Evolutionary conservation across 2,329 filamentous ascomycete genomes (phyloP), one percentile per base, ranked within the genome.

Genomic region (Trichophyton verrucosum): DNA sequence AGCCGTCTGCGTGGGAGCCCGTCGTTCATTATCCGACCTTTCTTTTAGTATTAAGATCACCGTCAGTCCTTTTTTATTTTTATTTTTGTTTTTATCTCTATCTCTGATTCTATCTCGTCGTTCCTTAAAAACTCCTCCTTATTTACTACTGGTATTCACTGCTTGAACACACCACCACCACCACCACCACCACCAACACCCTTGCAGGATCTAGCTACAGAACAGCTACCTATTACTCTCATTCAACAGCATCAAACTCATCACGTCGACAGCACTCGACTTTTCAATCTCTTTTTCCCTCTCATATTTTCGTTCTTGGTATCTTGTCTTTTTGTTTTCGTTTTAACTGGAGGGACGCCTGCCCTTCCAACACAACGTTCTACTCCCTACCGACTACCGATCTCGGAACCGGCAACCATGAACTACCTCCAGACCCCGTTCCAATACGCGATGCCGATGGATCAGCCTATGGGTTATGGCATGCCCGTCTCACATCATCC

Each of bases 381-480:
- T 51, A 51, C 24, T 24, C 46, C 24, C 20, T 3, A 15, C 9
- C 46, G 13, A 15, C 20, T 15, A 22, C 30, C 30, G 27, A 58
- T 55, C 51, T 17, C 60, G 53, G 30, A 20, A 17, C 30, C 40
- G 55, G 59, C 65, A 62, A 42, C 60, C 62, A 76, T 76, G 74
- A 74, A 71, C 58, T 76, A 73, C 61, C 68, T 74, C 15, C 72
- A 74, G 61, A 70, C 72, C 46, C 67, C 73, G 60, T 75, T 72
- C 65, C 65, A 68, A 33, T 75, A 71, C 60, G 69, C 66, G 11
- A 64, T 74, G 20, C 72, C 71, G 36, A 70, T 76, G 65, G 72
- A 75, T 36, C 73, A 74, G 58, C 64, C 69, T 30, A 66, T 74
- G 60, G 66, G 67, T 56, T 74, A 70, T 60, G 73, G 53, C 4